Evolutionary conservation across 1,284 basidiomycete species (phyloP).

Genomic region (Marasmius sp.): DNA sequence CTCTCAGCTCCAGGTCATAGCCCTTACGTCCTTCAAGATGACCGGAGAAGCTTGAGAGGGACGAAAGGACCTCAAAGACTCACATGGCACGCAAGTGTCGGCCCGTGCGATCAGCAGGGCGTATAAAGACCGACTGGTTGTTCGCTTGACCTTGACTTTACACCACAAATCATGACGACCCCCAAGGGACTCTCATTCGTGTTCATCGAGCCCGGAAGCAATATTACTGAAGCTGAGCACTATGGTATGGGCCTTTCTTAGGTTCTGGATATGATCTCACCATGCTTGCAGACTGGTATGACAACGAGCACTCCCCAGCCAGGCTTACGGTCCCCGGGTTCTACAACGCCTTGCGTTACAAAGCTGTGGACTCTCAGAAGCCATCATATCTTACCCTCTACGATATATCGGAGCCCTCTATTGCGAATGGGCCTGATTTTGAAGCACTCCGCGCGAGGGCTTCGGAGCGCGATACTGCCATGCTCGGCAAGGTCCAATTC

Average conservation of each 20-base stretch:
- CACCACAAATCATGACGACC: background rate
- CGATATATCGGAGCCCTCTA: conserved; percentile 10
- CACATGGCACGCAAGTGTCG: background rate
- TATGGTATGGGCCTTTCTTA: background rate
- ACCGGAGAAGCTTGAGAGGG: no score
- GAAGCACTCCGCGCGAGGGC: conserved; percentile 10
- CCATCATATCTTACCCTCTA: conserved; percentile 14
- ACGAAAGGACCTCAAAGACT: no score
- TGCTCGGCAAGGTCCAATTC: conserved; percentile 7
- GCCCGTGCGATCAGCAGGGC: background rate
- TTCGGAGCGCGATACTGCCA: conserved; percentile 9
- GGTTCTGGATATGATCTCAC: background rate
- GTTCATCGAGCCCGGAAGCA: background rate
- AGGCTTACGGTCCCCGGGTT: conserved; percentile 11
- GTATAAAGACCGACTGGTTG: background rate
- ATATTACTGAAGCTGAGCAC: background rate
- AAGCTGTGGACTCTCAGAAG: conserved; percentile 9
- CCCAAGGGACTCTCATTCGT: conserved; percentile 1
- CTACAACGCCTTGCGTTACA: conserved; percentile 11
- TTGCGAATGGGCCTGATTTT: conserved; percentile 14
- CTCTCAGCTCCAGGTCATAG: no score
- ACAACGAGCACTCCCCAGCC: conserved; percentile 11
- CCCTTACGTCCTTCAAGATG: no score
- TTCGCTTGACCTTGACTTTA: background rate
- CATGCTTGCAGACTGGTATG: conserved; percentile 11